Conservation (phyloP, 2,329 filamentous ascomycete genomes). For the Colletotrichum cuscutae region DNA sequence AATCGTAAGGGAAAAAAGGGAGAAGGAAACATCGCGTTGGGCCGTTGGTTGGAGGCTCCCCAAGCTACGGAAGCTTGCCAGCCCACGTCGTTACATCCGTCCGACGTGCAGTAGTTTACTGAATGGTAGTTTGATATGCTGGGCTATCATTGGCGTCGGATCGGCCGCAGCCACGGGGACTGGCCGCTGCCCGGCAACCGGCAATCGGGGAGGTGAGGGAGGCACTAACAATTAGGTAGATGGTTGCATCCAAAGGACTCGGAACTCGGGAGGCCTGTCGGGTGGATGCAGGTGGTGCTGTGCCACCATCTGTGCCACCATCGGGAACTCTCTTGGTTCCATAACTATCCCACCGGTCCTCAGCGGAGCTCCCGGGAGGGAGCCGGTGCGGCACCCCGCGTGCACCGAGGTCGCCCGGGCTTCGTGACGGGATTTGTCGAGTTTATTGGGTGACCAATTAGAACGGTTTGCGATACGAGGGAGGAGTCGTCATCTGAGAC, state of each 20-base stretch:
- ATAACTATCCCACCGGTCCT: not conserved
- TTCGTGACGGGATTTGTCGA: not conserved
- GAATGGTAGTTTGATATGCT: not conserved
- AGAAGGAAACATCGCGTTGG: not conserved
- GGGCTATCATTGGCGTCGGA: not conserved
- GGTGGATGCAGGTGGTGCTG: not conserved
- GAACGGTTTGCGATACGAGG: not conserved
- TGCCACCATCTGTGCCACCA: conserved; percentile 20
- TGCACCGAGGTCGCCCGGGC: not conserved
- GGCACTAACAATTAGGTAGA: not conserved
- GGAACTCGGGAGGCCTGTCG: not conserved
- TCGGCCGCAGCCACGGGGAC: not conserved
- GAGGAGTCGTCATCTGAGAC: conserved; percentile 7
- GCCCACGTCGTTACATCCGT: not conserved
- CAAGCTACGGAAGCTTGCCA: not conserved
- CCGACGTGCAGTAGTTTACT: not conserved
- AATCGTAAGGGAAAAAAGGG: not conserved
- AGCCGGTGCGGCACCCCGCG: not conserved
- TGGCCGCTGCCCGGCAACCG: conserved; percentile 22
- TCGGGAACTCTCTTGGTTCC: not conserved
- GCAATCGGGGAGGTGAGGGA: not conserved
- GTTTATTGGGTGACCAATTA: not conserved
- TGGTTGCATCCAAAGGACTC: not conserved
- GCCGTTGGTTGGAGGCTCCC: not conserved
- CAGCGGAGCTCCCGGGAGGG: not conserved